phyloP scores from a whole-genome alignment of 441 rosid genomes.

The Populus hybrid region DNA sequence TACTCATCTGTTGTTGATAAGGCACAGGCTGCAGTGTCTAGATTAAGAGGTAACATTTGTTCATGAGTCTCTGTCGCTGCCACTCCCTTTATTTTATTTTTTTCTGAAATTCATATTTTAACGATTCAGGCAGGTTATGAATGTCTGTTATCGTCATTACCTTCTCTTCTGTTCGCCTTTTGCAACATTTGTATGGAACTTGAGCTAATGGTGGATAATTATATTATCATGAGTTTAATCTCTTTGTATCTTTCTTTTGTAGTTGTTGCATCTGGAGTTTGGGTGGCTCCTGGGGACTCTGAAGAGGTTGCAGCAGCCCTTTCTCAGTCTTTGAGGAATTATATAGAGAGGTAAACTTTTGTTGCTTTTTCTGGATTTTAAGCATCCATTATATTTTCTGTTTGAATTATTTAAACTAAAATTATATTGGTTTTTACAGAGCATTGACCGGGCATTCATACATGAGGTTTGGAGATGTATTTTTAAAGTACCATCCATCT shows the following conservation, averaged over 20 bases:
- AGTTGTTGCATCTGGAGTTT: conserved; percentile 95
- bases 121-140: neutral
- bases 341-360: conserved; percentile 78
- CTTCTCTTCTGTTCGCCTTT: neutral
- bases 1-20: conserved; percentile 64
- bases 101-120: neutral
- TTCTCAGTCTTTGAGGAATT: conserved; percentile 85
- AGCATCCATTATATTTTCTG: neutral
- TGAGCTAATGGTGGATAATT: conserved; percentile 9
- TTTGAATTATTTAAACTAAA: neutral
- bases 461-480: conserved; percentile 96
- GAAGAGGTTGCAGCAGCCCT: conserved; percentile 97
- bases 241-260: conserved; percentile 23
- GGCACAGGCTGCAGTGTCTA: conserved; percentile 82
- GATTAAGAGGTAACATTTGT: conserved; percentile 67
- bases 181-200: neutral
- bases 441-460: conserved; percentile 70
- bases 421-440: conserved; percentile 44
- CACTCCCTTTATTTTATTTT: neutral
- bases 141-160: conserved; percentile 1
- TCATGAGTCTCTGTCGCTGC: neutral
- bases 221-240: conserved; percentile 5
- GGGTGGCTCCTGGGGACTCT: conserved; percentile 99
- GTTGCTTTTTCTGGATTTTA: conserved; percentile 11
- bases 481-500: conserved; percentile 72